phyloP scores from a whole-genome alignment of 2,329 filamentous ascomycete species.

The Sporothrix curviconia region DNA sequence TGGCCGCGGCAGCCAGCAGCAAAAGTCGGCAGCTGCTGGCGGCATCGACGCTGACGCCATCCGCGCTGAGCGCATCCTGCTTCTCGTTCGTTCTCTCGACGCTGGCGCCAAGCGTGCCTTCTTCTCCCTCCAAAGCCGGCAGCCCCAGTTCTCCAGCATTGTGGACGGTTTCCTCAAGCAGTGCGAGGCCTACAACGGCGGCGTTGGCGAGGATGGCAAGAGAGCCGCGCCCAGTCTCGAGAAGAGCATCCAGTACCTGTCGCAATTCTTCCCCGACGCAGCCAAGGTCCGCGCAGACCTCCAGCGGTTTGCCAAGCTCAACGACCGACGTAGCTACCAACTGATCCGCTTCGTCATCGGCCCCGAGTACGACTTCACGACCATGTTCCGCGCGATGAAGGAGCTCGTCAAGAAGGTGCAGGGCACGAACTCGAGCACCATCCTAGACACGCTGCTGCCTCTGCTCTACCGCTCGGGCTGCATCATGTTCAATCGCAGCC shows the following conservation, averaged over 20 bases:
- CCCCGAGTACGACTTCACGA: slow-evolving; percentile 84
- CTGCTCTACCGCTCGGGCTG: slow-evolving; percentile 78
- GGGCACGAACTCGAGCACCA: slow-evolving; percentile 52
- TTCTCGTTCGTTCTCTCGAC: slow-evolving; percentile 74
- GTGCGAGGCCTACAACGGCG: slow-evolving; percentile 88
- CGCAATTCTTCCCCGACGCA: slow-evolving; percentile 69
- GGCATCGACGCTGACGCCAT: slow-evolving; percentile 65
- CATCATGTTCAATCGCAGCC: slow-evolving; percentile 88
- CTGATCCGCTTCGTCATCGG: slow-evolving; percentile 80
- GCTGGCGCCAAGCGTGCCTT: slow-evolving; percentile 76
- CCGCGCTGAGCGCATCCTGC: slow-evolving; percentile 74
- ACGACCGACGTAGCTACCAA: slow-evolving; percentile 85
- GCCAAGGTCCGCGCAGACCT: slow-evolving; percentile 67
- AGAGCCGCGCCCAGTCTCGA: slow-evolving; percentile 64
- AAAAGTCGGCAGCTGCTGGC: slow-evolving; percentile 2
- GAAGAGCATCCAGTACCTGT: slow-evolving; percentile 65
- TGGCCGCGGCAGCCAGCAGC: slow-evolving; percentile 28
- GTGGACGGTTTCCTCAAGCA: slow-evolving; percentile 69
- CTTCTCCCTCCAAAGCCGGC: slow-evolving; percentile 75
- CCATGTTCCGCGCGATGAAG: slow-evolving; percentile 81
- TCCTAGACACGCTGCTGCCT: slow-evolving; percentile 74
- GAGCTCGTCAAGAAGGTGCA: slow-evolving; percentile 81
- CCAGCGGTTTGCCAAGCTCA: slow-evolving; percentile 82
- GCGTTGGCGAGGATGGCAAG: slow-evolving; percentile 67
- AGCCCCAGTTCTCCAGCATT: slow-evolving; percentile 66